Percentiles rank a stretch among this genome's conserved stretches.
phyloP scores from a whole-genome alignment of 2,329 filamentous ascomycete genomes.

The Pezicula carpinea region DNA sequence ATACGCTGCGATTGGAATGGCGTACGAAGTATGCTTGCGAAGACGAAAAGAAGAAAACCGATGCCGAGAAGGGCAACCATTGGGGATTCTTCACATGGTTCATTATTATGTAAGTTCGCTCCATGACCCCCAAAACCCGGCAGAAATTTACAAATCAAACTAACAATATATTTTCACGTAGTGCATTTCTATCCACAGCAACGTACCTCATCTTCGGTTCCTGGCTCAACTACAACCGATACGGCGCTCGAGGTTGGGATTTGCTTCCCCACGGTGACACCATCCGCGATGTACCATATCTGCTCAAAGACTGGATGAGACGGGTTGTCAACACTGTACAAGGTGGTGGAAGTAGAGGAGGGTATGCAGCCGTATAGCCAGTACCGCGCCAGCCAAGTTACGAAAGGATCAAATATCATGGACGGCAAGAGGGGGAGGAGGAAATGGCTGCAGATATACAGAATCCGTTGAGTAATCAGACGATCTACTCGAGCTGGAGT shows the following conservation, averaged over 20 bases:
- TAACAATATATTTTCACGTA: slow-evolving; percentile 33
- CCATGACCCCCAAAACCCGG: background rate
- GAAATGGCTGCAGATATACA: too few species aligned
- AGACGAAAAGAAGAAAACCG: slow-evolving; percentile 40
- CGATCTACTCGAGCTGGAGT: too few species aligned
- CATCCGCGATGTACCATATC: slow-evolving; percentile 86
- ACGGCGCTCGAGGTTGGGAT: slow-evolving; percentile 93
- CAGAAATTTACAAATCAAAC: background rate
- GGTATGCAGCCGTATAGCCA: slow-evolving; percentile 76
- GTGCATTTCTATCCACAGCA: slow-evolving; percentile 78
- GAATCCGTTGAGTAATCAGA: too few species aligned
- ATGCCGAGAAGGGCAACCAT: slow-evolving; percentile 41
- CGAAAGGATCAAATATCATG: too few species aligned
- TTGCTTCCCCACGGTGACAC: slow-evolving; percentile 88
- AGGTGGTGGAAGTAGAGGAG: slow-evolving; percentile 77
- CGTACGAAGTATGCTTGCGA: slow-evolving; percentile 84
- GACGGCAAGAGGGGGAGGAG: too few species aligned
- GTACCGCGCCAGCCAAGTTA: too few species aligned
- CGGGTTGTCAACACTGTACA: slow-evolving; percentile 79
- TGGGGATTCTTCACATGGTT: slow-evolving; percentile 99
- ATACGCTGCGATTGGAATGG: slow-evolving; percentile 76
- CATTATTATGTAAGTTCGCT: slow-evolving; percentile 72
- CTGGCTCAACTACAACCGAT: slow-evolving; percentile 98
- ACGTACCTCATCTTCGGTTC: slow-evolving; percentile 96
- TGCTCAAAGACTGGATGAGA: slow-evolving; percentile 82